Conservation (phyloP, 768 basidiomycete species). For the Termitomyces sp. region DNA sequence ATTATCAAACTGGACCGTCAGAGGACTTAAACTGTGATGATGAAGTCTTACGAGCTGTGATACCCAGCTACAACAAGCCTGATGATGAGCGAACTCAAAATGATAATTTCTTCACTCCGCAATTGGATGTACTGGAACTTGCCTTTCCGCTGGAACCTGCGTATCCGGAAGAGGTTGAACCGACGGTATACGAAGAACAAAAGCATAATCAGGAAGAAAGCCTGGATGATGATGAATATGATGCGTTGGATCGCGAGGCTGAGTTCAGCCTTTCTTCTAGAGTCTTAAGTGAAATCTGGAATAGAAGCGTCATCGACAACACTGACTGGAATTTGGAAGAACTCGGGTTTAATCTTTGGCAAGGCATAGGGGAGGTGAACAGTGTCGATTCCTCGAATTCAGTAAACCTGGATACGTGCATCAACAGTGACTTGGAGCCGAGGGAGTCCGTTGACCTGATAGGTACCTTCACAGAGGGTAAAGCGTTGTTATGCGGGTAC, state of each 20-base stretch:
- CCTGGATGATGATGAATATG: background rate
- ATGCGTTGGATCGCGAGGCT: background rate
- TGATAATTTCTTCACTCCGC: background rate
- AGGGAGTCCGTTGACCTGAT: slow-evolving; percentile 3
- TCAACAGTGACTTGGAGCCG: slow-evolving; percentile 3
- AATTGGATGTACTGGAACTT: slow-evolving; percentile 4
- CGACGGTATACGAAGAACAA: background rate
- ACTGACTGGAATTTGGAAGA: background rate
- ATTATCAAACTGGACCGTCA: background rate
- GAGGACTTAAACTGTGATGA: background rate
- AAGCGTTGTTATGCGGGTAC: slow-evolving; percentile 41
- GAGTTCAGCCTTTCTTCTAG: background rate
- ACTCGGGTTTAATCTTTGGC: background rate
- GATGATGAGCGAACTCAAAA: background rate
- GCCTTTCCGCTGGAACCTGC: background rate
- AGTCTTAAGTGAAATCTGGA: background rate
- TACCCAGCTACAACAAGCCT: background rate
- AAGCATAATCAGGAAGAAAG: background rate
- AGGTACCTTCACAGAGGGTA: slow-evolving; percentile 44
- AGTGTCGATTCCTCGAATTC: background rate
- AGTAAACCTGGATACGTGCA: background rate
- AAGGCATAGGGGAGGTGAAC: background rate
- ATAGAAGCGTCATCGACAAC: background rate
- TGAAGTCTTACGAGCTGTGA: background rate
- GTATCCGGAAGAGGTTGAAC: background rate